Conservation (phyloP, 2,329 filamentous ascomycete genomes). For the Fusarium euwallaceae region DNA sequence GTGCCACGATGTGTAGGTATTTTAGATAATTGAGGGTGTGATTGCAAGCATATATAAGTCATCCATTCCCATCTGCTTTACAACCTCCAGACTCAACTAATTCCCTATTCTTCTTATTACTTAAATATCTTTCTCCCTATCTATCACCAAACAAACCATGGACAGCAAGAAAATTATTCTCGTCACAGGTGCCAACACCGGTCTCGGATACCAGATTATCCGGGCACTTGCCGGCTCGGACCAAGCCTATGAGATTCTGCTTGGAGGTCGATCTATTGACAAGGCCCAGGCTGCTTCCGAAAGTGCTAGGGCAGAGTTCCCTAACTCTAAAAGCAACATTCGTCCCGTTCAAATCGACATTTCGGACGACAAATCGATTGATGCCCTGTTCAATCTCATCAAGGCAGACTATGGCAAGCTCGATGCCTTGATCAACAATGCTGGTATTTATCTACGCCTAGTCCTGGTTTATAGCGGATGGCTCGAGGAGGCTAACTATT, state of each 20-base stretch:
- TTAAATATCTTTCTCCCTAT: no score
- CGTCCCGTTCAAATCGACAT: not conserved
- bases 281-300: not conserved
- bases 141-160: not conserved
- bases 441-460: not conserved
- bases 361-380: not conserved
- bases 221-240: not conserved
- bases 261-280: not conserved
- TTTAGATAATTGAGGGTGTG: no score
- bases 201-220: not conserved
- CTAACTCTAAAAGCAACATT: not conserved
- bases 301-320: not conserved
- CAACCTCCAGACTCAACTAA: no score
- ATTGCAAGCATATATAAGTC: no score
- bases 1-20: no score
- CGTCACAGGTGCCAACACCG: not conserved
- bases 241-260: not conserved
- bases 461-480: no score
- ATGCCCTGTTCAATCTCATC: not conserved
- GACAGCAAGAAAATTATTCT: not conserved
- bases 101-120: no score
- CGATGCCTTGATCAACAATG: not conserved
- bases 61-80: no score
- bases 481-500: no score
- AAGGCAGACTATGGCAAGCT: not conserved